phyloP scores from a whole-genome alignment of 768 basidiomycete genomes.

The Pholiota molesta region DNA sequence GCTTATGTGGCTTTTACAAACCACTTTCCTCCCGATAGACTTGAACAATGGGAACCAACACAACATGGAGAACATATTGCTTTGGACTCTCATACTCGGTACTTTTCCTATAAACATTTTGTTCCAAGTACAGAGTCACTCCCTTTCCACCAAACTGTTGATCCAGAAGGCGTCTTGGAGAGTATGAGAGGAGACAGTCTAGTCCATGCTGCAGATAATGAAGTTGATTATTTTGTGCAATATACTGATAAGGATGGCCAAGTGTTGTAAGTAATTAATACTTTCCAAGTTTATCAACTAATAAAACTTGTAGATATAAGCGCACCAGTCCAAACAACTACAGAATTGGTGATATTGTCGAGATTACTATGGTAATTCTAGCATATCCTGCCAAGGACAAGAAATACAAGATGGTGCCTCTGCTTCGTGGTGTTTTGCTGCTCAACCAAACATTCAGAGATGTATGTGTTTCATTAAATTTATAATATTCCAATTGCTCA shows the following conservation, averaged over 20 bases:
- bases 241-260: too few relatives aligned
- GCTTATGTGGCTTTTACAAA: neutral
- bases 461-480: neutral
- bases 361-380: neutral
- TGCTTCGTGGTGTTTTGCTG: neutral
- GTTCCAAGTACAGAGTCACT: neutral
- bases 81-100: neutral
- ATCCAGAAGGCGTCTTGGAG: neutral
- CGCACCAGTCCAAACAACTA: neutral
- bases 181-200: neutral
- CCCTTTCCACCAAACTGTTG: neutral
- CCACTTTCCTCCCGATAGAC: neutral
- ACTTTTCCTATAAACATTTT: neutral
- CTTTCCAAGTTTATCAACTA: neutral
- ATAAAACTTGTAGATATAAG: neutral
- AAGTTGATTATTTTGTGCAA: neutral
- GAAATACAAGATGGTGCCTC: neutral
- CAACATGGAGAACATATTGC: neutral
- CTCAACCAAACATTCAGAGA: neutral
- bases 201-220: neutral
- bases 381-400: neutral
- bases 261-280: too few relatives aligned
- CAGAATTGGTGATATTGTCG: neutral
- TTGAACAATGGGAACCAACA: neutral
- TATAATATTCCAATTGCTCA: neutral